Base-by-base conservation (phyloP, 352 stramenopile species). In the Pythium guiyangense region DNA sequence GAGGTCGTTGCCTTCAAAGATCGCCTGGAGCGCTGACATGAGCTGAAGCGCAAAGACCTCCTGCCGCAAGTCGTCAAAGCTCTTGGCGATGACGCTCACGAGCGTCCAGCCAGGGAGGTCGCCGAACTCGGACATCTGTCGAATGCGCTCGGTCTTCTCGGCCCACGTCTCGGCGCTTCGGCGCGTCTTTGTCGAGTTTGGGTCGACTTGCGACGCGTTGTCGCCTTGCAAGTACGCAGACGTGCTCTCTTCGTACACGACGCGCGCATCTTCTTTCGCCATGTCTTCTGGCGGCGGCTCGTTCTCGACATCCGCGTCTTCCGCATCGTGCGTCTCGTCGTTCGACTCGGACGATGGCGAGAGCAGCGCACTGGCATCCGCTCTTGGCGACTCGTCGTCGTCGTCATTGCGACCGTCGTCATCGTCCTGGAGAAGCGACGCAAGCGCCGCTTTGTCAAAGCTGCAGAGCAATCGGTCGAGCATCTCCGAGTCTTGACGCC, bases 1-100 rank as follows among this genome's bases (percentile, higher is more conserved):
- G 40, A 73, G 49, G 1, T 60, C 57, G 48, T 75, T 71, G 27
- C 51, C 60, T 34, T 70, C 40, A 31, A 76, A 69, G 34, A 76
- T 76, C 22, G 59, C 45, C 17, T 66, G 52, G 11, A 76, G 27
- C 18, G 59, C 66, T 0, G 54, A 48, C 65, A 76, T 69, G 17
- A 76, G 49, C 46, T 76, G 69, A 44, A 76, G 57, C 14, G 66
- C 69, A 50, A 77, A 76, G 20, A 74, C 61, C 40, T 75, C 69
- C 22, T 78, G 70, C 2, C 70, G 63, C 39, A 78, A 12, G 26
- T 78, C 70, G 45, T 78, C 70, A 26, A 71, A 66, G 54, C 67
- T 78, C 44, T 78, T 78, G 6, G 68, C 64, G 49, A 78, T 75
- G n/a, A 78, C 49, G 18, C 63, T 70, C 18, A 71, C 55, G 9